Base-by-base conservation (phyloP, 305 asterid species). In the Fraxinus sp. region DNA sequence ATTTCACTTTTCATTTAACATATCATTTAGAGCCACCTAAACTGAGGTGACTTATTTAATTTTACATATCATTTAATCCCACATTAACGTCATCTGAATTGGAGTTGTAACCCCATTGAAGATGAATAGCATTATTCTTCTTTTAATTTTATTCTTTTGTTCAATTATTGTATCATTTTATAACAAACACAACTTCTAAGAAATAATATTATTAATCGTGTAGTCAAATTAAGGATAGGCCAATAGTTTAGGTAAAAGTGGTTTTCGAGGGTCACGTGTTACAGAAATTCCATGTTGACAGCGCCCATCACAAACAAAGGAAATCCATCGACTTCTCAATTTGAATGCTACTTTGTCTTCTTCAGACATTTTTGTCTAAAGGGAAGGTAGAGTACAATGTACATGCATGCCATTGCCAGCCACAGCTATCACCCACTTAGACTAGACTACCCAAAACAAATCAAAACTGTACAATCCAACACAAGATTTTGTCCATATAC, bases 321-420 rank as follows among this genome's bases (percentile, higher is more conserved):
- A 59, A 59, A 59, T 22, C 9, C 11, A n/a, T 52, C 64, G 64
- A 77, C 80, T 80, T 81, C 87, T 72, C 9, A 75, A 37, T 82
- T 88, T 88, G 90, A 88, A 88, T 83, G 73, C 84, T 88, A 76
- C 80, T 78, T 88, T 88, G 90, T 88, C 84, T 74, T 83, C 79
- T 79, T 52, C 86, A 59, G 18, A 55, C 18, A 46, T 46, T 46
- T 46, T 46, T 46, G 57, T 46, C 57, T 46, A 46, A 46, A 46
- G n/a, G 57, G 18, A 46, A 52, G 22, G 22, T 52, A 52, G 22
- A 16, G 64, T 52, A 46, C 57, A 46, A 14, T 46, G 64, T 13
- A 46, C 57, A 46, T 46, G 18, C 57, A 46, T 46, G 57, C 3
- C 24, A 16, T 52, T 16, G 64, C 8, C 64, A 52, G 64, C 64